Conservation (phyloP, 2,329 filamentous ascomycete species). For the Diaporthe vexans region DNA sequence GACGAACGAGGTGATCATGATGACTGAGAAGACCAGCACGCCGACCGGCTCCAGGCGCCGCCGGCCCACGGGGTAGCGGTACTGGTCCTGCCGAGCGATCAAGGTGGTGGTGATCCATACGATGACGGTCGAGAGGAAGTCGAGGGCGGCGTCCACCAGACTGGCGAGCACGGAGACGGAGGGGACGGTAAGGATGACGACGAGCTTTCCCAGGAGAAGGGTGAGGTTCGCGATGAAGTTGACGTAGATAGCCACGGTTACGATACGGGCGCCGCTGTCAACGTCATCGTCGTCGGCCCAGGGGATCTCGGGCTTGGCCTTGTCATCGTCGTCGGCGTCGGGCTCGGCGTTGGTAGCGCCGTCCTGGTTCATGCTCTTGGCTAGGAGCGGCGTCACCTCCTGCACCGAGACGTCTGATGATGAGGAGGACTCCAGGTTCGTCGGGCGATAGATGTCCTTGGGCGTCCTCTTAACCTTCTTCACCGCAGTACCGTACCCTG, state of each 20-base stretch:
- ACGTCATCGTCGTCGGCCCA: conserved; percentile 80
- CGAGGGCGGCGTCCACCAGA: conserved; percentile 83
- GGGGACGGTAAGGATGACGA: conserved; percentile 82
- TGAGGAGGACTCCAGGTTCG: conserved; percentile 32
- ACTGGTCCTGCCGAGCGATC: conserved; percentile 80
- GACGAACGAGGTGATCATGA: conserved; percentile 88
- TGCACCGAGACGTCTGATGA: conserved; percentile 9
- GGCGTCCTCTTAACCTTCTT: conserved; percentile 82
- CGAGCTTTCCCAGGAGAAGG: conserved; percentile 81
- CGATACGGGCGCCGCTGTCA: conserved; percentile 80
- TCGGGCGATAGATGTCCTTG: conserved; percentile 79
- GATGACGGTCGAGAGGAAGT: conserved; percentile 86
- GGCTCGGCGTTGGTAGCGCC: conserved; percentile 61
- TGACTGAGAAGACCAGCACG: conserved; percentile 84
- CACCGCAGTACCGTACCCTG: conserved; percentile 43
- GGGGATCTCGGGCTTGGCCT: conserved; percentile 72
- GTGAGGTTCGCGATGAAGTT: conserved; percentile 85
- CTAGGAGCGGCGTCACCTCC: conserved; percentile 15
- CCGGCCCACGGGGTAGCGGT: conserved; percentile 84
- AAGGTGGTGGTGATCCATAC: conserved; percentile 84
- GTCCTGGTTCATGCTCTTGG: conserved; percentile 52
- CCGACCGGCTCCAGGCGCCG: conserved; percentile 82
- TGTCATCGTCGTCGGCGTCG: conserved; percentile 57
- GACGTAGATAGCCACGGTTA: conserved; percentile 89
- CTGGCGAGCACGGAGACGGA: conserved; percentile 86